These are phyloP conservation scores for Colletotrichum lupini DNA, from an alignment of 2,329 filamentous ascomycete genomes.

Conservation along the genomic window DNA sequence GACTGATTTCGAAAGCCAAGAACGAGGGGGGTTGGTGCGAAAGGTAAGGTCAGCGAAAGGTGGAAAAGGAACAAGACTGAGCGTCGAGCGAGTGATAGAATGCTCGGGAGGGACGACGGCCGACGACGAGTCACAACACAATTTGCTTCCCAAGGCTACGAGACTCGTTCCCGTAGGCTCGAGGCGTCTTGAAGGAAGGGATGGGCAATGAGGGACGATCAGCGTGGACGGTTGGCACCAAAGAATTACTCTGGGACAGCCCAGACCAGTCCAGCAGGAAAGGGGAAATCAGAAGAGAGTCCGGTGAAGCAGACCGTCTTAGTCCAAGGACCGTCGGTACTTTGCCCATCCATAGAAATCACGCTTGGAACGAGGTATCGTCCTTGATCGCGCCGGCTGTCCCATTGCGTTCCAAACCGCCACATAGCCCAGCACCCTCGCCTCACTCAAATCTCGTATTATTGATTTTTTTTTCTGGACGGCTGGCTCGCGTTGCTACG, in stretches of 20 bases:
- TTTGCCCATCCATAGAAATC: background rate
- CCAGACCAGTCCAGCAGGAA: background rate
- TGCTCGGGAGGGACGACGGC: background rate
- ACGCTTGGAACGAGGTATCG: background rate
- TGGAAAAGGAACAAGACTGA: slow-evolving; percentile 20
- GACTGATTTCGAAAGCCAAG: slow-evolving; percentile 7
- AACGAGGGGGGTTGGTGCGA: background rate
- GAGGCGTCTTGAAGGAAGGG: background rate
- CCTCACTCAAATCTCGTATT: slow-evolving; percentile 28
- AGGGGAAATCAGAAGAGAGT: slow-evolving; percentile 9
- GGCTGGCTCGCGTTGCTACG: slow-evolving; percentile 6
- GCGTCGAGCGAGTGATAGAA: background rate
- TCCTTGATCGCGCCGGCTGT: background rate
- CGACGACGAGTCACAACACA: background rate
- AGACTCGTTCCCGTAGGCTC: no score
- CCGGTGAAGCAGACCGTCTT: background rate
- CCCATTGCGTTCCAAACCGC: slow-evolving; percentile 27
- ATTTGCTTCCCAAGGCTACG: background rate
- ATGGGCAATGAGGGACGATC: slow-evolving; percentile 15
- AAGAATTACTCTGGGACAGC: slow-evolving; percentile 16
- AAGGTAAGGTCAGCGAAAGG: slow-evolving; percentile 2
- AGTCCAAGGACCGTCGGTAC: background rate
- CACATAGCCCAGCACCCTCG: slow-evolving; percentile 26
- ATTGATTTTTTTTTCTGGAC: slow-evolving; percentile 6
- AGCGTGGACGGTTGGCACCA: slow-evolving; percentile 11